phyloP scores from a whole-genome alignment of 768 basidiomycete species.

The Termitomyces sp. region DNA sequence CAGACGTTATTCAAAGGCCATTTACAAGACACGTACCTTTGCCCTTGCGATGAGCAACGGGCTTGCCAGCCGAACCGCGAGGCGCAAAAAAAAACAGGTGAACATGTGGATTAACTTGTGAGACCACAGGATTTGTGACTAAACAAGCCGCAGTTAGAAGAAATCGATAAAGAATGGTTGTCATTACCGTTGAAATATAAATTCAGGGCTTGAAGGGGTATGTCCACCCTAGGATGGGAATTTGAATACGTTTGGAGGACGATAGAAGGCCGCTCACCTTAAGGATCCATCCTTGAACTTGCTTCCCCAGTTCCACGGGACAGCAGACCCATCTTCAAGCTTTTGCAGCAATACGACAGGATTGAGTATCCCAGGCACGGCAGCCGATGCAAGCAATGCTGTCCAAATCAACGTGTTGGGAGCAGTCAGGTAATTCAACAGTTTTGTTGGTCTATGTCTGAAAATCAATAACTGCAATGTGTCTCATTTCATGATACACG shows the following conservation, averaged over 20 bases:
- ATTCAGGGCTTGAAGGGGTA: constrained; percentile 85
- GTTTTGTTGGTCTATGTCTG: constrained; percentile 76
- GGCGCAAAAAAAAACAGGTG: constrained; percentile 96
- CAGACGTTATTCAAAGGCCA: background rate
- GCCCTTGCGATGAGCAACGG: constrained; percentile 91
- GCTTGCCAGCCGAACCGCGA: constrained; percentile 84
- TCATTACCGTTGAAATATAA: constrained; percentile 79
- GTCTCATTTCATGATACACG: background rate
- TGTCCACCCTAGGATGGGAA: constrained; percentile 68
- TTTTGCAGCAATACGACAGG: constrained; percentile 97
- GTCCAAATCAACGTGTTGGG: constrained; percentile 88
- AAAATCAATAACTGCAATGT: constrained; percentile 4
- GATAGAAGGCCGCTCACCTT: constrained; percentile 39
- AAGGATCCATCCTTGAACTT: constrained; percentile 92
- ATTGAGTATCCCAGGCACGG: constrained; percentile 93
- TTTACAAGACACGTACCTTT: constrained; percentile 54
- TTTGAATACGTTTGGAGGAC: background rate
- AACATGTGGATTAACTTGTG: constrained; percentile 90
- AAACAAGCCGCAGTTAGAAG: constrained; percentile 5
- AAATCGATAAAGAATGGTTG: background rate
- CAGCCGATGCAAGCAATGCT: constrained; percentile 82
- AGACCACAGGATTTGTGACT: constrained; percentile 93
- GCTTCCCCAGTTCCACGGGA: constrained; percentile 95
- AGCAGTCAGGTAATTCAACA: constrained; percentile 94
- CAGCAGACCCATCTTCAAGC: constrained; percentile 68